Percentiles rank a stretch among this genome's conserved stretches.
Evolutionary conservation across 2,329 filamentous ascomycete genomes (phyloP).

Genomic region (Boeremia exigua): DNA sequence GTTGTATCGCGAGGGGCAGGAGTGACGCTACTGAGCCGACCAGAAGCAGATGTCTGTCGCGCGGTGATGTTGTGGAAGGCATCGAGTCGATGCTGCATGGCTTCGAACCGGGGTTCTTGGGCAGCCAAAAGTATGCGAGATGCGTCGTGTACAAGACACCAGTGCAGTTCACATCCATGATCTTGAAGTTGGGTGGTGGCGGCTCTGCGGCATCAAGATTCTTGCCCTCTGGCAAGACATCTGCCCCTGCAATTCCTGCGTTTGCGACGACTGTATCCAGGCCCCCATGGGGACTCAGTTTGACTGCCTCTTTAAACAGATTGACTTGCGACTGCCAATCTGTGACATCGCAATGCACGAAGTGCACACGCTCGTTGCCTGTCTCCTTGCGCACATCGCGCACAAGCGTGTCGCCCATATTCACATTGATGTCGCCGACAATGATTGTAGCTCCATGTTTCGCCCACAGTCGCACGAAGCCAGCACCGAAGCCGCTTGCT

Average conservation of each 20-base stretch:
- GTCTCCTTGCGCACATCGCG: constrained; percentile 56
- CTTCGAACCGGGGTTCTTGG: constrained; percentile 55
- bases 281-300: constrained; percentile 60
- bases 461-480: constrained; percentile 48
- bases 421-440: constrained; percentile 67
- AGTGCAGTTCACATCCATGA: constrained; percentile 67
- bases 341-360: constrained; percentile 68
- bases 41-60: constrained; percentile 67
- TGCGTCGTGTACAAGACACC: constrained; percentile 71
- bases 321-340: constrained; percentile 68
- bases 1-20: constrained; percentile 48
- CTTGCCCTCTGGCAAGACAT: constrained; percentile 56
- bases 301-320: constrained; percentile 66
- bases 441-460: constrained; percentile 61
- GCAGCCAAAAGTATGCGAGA: constrained; percentile 67
- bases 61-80: constrained; percentile 32
- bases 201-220: constrained; percentile 55
- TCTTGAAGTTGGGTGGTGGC: constrained; percentile 58
- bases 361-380: constrained; percentile 57
- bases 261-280: constrained; percentile 72
- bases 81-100: constrained; percentile 40
- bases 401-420: constrained; percentile 61
- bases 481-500: constrained; percentile 49
- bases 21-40: constrained; percentile 67
- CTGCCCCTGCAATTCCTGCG: constrained; percentile 63